Conservation (phyloP, 2,329 filamentous ascomycete species). For the Fusarium sublunatum region DNA sequence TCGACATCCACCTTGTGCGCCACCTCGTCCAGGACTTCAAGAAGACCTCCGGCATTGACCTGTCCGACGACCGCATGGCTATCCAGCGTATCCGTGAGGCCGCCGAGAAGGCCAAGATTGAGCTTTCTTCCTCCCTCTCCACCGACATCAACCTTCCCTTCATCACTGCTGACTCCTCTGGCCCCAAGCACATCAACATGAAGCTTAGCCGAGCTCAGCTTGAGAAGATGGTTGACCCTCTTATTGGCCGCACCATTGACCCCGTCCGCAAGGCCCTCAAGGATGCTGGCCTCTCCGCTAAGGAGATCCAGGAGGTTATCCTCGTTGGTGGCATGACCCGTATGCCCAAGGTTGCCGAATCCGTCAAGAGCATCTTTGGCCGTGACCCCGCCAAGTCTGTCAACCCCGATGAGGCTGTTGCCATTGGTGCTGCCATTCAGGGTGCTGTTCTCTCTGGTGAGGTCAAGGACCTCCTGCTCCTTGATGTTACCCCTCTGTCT, state of each 20-base stretch:
- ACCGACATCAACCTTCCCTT: constrained; percentile 99
- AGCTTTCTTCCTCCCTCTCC: constrained; percentile 92
- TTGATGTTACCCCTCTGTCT: constrained; percentile 95
- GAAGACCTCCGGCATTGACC: constrained; percentile 91
- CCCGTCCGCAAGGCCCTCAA: constrained; percentile 97
- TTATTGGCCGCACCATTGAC: constrained; percentile 87
- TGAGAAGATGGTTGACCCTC: constrained; percentile 89
- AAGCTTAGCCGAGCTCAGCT: constrained; percentile 94
- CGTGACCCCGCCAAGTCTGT: constrained; percentile 97
- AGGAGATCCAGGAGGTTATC: constrained; percentile 97
- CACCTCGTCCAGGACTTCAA: constrained; percentile 96
- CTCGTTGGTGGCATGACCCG: constrained; percentile 99
- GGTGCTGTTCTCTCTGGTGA: constrained; percentile 96
- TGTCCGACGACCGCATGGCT: constrained; percentile 94
- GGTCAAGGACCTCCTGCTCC: constrained; percentile 93
- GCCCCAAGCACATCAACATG: constrained; percentile 97
- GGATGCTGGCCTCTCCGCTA: constrained; percentile 89
- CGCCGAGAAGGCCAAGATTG: constrained; percentile 99
- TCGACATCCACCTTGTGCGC: constrained; percentile 93
- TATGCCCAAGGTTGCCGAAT: constrained; percentile 98
- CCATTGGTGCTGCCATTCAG: constrained; percentile 96
- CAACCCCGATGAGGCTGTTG: constrained; percentile 98
- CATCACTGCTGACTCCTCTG: constrained; percentile 95
- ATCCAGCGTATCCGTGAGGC: constrained; percentile 99
- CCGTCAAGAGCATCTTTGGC: constrained; percentile 96